Evolutionary conservation across 441 rosid species (phyloP).

Genomic region (Euphorbia corollata): DNA sequence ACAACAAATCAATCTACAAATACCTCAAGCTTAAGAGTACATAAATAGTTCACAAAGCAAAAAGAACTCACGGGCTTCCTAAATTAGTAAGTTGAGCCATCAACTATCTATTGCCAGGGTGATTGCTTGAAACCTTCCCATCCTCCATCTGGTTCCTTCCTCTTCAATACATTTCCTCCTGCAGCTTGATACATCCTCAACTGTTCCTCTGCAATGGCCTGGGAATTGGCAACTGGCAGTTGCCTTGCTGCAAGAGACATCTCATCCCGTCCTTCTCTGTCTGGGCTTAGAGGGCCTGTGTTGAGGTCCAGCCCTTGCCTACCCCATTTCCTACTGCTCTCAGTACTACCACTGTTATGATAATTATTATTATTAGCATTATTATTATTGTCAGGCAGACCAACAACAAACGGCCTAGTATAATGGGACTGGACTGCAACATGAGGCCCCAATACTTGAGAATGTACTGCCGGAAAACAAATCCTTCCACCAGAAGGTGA

Average conservation of each 20-base stretch:
- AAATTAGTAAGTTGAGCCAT: constrained; percentile 26
- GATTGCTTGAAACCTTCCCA: constrained; percentile 41
- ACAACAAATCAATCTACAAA: too few species aligned
- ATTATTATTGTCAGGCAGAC: constrained; percentile 21
- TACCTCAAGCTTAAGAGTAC: background rate
- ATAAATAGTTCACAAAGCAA: background rate
- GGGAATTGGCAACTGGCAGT: constrained; percentile 27
- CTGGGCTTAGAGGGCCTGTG: constrained; percentile 36
- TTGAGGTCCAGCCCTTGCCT: constrained; percentile 38
- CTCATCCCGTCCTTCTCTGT: constrained; percentile 33
- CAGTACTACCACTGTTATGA: constrained; percentile 12
- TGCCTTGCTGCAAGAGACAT: constrained; percentile 25
- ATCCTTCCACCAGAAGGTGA: constrained; percentile 30
- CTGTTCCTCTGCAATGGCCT: constrained; percentile 30
- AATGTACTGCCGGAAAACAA: constrained; percentile 32
- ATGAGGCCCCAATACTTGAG: constrained; percentile 31
- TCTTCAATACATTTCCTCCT: constrained; percentile 27
- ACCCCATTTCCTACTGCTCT: constrained; percentile 36
- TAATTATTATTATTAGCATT: too few species aligned
- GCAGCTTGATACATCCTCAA: constrained; percentile 28
- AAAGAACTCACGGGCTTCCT: constrained; percentile 40
- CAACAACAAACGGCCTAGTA: constrained; percentile 33
- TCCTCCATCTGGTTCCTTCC: constrained; percentile 46
- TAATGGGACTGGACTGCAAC: constrained; percentile 30
- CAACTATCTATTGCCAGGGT: constrained; percentile 32